These are phyloP conservation scores for Neurospora sp. DNA, from an alignment of 495 filamentous ascomycete species.

Conservation along the genomic window DNA sequence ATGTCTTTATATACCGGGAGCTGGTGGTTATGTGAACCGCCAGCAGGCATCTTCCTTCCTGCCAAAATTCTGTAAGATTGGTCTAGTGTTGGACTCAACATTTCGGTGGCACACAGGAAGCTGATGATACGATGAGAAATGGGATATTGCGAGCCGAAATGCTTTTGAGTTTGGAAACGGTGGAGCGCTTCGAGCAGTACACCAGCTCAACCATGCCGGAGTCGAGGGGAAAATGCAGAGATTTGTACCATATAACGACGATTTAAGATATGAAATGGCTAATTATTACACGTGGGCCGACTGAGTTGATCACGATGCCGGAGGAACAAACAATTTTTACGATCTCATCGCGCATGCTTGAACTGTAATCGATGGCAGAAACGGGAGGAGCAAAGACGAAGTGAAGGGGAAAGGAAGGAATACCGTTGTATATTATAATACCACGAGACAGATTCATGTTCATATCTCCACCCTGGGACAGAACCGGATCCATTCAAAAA, in stretches of 20 bases:
- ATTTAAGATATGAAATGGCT: not conserved
- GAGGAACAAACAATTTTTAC: not conserved
- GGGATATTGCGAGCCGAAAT: not conserved
- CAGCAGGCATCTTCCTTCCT: not conserved
- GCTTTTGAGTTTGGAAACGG: not conserved
- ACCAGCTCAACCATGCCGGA: not conserved
- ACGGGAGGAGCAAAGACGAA: not conserved
- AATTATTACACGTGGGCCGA: not conserved
- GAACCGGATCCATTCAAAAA: not conserved
- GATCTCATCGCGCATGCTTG: not conserved
- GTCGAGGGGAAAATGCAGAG: not conserved
- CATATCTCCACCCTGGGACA: not conserved
- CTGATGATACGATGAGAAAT: not conserved
- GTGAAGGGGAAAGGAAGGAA: not conserved
- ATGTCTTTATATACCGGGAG: not conserved
- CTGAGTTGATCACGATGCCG: not conserved
- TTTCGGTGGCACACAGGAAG: not conserved
- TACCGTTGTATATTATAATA: not conserved
- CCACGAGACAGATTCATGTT: not conserved
- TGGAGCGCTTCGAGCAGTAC: not conserved
- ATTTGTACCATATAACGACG: not conserved
- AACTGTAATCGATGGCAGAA: not conserved
- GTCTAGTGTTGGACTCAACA: conserved; percentile 1
- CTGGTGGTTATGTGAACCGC: not conserved
- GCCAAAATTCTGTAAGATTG: conserved; percentile 4